A percentile compares a stretch with the other conserved stretches of the same genome.
These are phyloP conservation scores for Ambrosia artemisiifolia DNA, from an alignment of 129 eudicot genomes.

Conservation along the genomic window DNA sequence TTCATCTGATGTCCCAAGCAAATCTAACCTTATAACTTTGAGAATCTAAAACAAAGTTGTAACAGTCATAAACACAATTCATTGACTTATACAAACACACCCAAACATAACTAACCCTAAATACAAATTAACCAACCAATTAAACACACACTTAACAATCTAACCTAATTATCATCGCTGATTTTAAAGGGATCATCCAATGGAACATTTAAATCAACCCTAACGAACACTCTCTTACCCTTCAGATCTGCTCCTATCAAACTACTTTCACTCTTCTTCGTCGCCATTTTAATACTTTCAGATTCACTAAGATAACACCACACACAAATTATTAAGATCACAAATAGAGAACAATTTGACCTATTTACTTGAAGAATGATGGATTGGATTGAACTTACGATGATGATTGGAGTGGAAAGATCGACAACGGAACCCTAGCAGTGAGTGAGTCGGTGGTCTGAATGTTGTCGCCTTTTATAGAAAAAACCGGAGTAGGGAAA, in stretches of 20 bases:
- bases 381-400: too few relatives aligned
- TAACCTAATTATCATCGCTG: conserved; percentile 74
- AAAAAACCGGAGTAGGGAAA: too few relatives aligned
- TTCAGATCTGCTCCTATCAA: conserved; percentile 63
- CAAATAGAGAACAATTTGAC: neutral
- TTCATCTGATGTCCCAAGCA: too few relatives aligned
- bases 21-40: too few relatives aligned
- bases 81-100: too few relatives aligned
- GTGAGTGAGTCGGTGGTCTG: neutral
- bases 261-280: conserved; percentile 70
- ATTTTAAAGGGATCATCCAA: conserved; percentile 56
- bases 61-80: too few relatives aligned
- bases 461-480: neutral
- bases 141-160: too few relatives aligned
- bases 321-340: conserved; percentile 14
- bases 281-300: conserved; percentile 49
- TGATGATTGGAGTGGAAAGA: conserved; percentile 7
- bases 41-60: too few relatives aligned
- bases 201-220: conserved; percentile 65
- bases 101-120: too few relatives aligned
- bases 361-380: neutral
- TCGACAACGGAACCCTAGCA: conserved; percentile 3
- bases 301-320: conserved; percentile 13
- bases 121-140: too few relatives aligned
- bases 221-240: conserved; percentile 62